Percentiles rank a stretch among this genome's conserved stretches.
phyloP scores from a whole-genome alignment of 768 basidiomycete genomes.

The Trametes gibbosa region DNA sequence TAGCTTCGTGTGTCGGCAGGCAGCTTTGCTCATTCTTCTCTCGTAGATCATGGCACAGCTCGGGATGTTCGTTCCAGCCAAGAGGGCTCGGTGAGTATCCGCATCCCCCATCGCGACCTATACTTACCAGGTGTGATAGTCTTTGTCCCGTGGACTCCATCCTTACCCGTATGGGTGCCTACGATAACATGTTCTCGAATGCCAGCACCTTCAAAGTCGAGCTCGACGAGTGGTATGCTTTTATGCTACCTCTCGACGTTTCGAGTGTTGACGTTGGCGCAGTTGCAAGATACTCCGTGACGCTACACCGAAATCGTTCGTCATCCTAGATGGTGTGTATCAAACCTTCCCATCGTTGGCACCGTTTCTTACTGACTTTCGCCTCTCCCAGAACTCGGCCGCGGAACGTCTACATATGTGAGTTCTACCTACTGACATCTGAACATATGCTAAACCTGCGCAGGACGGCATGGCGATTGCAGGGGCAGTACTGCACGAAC shows the following conservation, averaged over 20 bases:
- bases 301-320: conserved; percentile 90
- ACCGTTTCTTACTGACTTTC: not conserved
- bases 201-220: conserved; percentile 98
- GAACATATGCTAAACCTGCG: not conserved
- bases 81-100: conserved; percentile 60
- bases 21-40: not conserved
- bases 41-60: conserved; percentile 86
- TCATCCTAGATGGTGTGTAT: conserved; percentile 85
- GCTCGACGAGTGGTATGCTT: conserved; percentile 86
- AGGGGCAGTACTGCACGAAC: conserved; percentile 88
- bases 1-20: not conserved
- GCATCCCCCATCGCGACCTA: not conserved
- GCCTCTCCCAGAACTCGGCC: conserved; percentile 69
- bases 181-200: conserved; percentile 95
- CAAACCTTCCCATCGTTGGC: not conserved
- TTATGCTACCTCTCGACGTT: not conserved
- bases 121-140: conserved; percentile 35
- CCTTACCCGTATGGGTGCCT: conserved; percentile 96
- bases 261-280: not conserved
- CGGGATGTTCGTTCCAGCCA: conserved; percentile 93
- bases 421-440: conserved; percentile 24
- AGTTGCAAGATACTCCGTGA: conserved; percentile 93
- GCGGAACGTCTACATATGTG: conserved; percentile 94
- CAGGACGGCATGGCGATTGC: conserved; percentile 99
- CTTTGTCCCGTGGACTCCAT: conserved; percentile 90